Percentiles rank a stretch among this genome's conserved stretches.
Evolutionary conservation across 1,284 basidiomycete species (phyloP).

Genomic region (Polyporus tsugae): DNA sequence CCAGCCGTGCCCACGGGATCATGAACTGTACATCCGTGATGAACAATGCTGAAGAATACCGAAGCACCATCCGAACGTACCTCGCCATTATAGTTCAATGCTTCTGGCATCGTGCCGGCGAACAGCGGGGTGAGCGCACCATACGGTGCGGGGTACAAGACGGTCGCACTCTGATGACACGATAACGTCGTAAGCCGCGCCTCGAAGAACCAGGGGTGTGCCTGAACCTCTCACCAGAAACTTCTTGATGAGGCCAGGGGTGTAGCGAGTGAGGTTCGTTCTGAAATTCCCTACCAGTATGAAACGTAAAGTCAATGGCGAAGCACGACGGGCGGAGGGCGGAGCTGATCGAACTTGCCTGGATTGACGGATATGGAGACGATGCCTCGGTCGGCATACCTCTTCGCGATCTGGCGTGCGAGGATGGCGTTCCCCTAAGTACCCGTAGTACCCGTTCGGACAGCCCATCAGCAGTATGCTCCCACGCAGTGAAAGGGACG

Average conservation of each 20-base stretch:
- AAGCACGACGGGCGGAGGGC: neutral
- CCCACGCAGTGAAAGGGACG: neutral
- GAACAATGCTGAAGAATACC: neutral
- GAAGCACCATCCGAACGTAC: conserved; percentile 37
- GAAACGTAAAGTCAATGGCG: neutral
- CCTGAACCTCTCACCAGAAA: conserved; percentile 18
- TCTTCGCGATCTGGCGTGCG: conserved; percentile 14
- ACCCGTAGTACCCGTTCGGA: no score
- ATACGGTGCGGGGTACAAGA: neutral
- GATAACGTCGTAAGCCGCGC: neutral
- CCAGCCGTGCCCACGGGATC: conserved; percentile 53
- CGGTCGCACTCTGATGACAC: neutral
- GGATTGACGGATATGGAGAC: conserved; percentile 24
- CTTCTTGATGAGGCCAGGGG: conserved; percentile 6
- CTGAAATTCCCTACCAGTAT: conserved; percentile 8
- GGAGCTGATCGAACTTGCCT: conserved; percentile 7
- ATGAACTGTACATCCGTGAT: conserved; percentile 46
- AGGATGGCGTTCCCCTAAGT: conserved; percentile 12
- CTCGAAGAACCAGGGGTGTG: no score
- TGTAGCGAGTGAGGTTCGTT: conserved; percentile 15
- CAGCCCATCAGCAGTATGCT: neutral
- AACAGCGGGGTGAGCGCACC: conserved; percentile 7
- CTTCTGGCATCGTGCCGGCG: conserved; percentile 49
- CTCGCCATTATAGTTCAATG: conserved; percentile 52
- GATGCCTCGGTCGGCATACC: conserved; percentile 9